A percentile compares a stretch with the other conserved stretches of the same genome.
These are phyloP conservation scores for Exserohilum turcica DNA, from an alignment of 2,329 filamentous ascomycete genomes.

Conservation along the genomic window DNA sequence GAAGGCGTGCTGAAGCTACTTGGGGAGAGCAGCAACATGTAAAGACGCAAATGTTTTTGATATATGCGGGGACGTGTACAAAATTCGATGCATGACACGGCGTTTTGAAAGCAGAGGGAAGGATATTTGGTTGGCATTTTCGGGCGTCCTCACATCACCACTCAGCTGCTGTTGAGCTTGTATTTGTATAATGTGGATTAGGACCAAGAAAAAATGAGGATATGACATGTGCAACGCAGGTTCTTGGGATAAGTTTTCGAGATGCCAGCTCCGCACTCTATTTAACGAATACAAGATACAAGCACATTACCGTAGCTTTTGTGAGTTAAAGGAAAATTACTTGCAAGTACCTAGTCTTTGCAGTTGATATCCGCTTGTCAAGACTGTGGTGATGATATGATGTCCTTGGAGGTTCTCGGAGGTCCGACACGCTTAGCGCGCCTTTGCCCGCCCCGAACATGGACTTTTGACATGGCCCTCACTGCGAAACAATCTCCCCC, in stretches of 20 bases:
- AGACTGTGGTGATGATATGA: neutral
- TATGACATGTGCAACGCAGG: conserved; percentile 3
- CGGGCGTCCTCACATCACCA: conserved; percentile 11
- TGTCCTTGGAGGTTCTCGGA: neutral
- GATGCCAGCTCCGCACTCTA: neutral
- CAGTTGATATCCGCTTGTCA: neutral
- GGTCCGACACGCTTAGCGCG: conserved; percentile 17
- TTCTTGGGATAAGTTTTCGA: neutral
- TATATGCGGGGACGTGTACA: conserved; percentile 12
- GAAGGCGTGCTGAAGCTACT: conserved; percentile 57
- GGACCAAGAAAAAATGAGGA: neutral
- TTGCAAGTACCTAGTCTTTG: neutral
- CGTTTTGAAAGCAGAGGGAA: conserved; percentile 8
- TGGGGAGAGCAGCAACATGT: conserved; percentile 51
- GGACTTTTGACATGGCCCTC: conserved; percentile 17
- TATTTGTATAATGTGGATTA: conserved; percentile 14
- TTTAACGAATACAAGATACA: neutral
- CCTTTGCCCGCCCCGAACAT: conserved; percentile 11
- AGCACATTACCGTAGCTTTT: too few relatives aligned
- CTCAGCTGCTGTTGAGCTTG: conserved; percentile 5
- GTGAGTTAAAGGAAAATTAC: neutral
- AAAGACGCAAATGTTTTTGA: conserved; percentile 6
- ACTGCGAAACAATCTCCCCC: conserved; percentile 4
- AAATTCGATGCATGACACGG: conserved; percentile 15
- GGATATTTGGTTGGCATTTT: conserved; percentile 7